Evolutionary conservation across 441 rosid species (phyloP), one percentile per base, ranked within the genome.

Genomic region (Raphanus hybrid): DNA sequence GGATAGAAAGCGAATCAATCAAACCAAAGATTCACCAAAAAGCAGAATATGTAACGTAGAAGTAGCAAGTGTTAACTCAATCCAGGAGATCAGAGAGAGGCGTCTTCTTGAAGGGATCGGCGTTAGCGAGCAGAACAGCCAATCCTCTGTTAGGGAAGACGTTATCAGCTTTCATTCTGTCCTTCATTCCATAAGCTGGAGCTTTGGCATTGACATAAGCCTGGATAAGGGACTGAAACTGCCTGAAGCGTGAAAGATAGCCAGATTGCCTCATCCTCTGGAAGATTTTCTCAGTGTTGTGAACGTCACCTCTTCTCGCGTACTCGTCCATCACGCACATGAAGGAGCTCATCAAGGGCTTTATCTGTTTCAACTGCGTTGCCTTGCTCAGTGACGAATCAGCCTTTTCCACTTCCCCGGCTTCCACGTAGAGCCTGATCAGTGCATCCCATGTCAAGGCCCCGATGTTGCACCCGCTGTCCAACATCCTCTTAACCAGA

Each of bases 121-220:
- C 88, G 37, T 60, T 81, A 77, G 75, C 84, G 57, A 94, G 76
- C 68, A 84, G 87, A 23, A 83, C 80, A 16, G 83, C 82, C 75
- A 94, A 43, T 0, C 69, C 16, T 68, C 77, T 88, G 75, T 72
- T 86, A 5, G 94, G 96, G 80, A 90, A 88, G 72, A 92, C 26
- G 45, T 87, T 85, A 64, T 94, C 97, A 11, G 92, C 98, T 82
- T 81, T 87, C 91, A 94, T 84, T 78, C 98, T 86, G 71, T 92
- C 95, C 82, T 87, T 83, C 16, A 90, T 87, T 45, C 97, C 97
- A 76, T 92, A 94, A 45, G 92, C 93, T 7, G 90, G 94, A 39
- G 79, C 67, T 75, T 85, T 90, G 48, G 92, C 97, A 71, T 84
- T 87, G 70, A 81, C 62, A 45, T 94, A 94, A 5, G 94, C 80